Percentiles rank a stretch among this genome's conserved stretches.
Evolutionary conservation across 257 asterid species (phyloP).

Genomic region (Leonotis leonurus): DNA sequence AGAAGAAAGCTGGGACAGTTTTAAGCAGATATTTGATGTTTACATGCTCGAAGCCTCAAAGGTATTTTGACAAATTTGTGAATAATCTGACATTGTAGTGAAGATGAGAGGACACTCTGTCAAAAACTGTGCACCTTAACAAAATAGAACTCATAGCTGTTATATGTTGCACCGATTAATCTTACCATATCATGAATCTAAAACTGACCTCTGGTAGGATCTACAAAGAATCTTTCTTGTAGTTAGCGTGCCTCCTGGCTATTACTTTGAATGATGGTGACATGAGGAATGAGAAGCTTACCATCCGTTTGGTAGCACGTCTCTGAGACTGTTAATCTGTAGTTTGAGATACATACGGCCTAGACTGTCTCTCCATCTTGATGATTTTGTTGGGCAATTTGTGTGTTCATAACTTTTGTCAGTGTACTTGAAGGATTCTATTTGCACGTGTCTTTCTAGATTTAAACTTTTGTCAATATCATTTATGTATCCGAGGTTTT

Average conservation of each 20-base stretch:
- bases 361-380: not conserved
- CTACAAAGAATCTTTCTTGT: not conserved
- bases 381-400: not conserved
- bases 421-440: not conserved
- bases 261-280: not conserved
- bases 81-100: slow-evolving; percentile 1
- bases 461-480: not conserved
- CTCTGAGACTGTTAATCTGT: not conserved
- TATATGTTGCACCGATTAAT: not conserved
- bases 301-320: not conserved
- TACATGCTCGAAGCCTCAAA: slow-evolving; percentile 91
- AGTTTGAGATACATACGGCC: too few species aligned
- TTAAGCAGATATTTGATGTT: slow-evolving; percentile 85
- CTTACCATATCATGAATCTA: not conserved
- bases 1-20: slow-evolving; percentile 93
- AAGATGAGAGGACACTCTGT: not conserved
- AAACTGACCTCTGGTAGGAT: not conserved
- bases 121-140: not conserved
- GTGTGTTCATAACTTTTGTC: not conserved
- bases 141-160: not conserved
- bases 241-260: not conserved
- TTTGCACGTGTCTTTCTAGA: not conserved
- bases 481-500: not conserved
- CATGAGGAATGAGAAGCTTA: not conserved
- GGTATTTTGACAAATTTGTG: slow-evolving; percentile 40